phyloP scores from a whole-genome alignment of 2,329 filamentous ascomycete genomes.

The Calonectria pteridis region DNA sequence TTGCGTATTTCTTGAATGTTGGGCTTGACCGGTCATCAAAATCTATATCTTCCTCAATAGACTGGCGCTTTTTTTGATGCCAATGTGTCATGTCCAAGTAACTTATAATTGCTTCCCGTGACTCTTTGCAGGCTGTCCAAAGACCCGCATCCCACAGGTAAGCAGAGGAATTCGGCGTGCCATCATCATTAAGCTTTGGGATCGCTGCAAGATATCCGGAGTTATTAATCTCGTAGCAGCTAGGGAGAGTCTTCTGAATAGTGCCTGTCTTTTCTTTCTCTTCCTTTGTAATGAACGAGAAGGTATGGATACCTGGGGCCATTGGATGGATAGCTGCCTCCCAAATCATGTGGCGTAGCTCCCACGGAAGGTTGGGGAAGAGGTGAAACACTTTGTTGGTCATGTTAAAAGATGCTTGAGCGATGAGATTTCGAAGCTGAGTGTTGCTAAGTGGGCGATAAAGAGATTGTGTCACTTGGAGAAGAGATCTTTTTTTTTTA shows the following conservation, averaged over 20 bases:
- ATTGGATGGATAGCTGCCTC: neutral
- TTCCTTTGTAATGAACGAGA: neutral
- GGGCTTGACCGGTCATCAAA: too few relatives aligned
- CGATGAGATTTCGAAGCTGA: too few relatives aligned
- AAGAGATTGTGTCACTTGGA: too few relatives aligned
- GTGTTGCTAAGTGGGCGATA: too few relatives aligned
- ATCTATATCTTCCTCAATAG: too few relatives aligned
- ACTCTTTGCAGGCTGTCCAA: neutral
- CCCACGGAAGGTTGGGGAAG: neutral
- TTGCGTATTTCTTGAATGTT: too few relatives aligned
- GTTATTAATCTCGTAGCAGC: accelerated
- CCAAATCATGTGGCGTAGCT: neutral
- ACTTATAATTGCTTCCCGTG: neutral
- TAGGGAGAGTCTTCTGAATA: neutral
- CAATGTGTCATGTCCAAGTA: neutral
- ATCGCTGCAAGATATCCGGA: neutral
- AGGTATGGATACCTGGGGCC: neutral
- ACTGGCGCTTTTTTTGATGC: neutral
- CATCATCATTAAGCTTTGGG: neutral
- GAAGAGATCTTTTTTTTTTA: too few relatives aligned
- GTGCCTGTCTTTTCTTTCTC: neutral
- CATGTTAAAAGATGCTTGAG: too few relatives aligned
- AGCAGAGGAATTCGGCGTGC: neutral
- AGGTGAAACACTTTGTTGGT: neutral
- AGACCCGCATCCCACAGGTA: neutral